A percentile compares a stretch with the other conserved stretches of the same genome.
phyloP scores from a whole-genome alignment of 805 yeast species.

The Kodamaea hsintzibuensis region DNA sequence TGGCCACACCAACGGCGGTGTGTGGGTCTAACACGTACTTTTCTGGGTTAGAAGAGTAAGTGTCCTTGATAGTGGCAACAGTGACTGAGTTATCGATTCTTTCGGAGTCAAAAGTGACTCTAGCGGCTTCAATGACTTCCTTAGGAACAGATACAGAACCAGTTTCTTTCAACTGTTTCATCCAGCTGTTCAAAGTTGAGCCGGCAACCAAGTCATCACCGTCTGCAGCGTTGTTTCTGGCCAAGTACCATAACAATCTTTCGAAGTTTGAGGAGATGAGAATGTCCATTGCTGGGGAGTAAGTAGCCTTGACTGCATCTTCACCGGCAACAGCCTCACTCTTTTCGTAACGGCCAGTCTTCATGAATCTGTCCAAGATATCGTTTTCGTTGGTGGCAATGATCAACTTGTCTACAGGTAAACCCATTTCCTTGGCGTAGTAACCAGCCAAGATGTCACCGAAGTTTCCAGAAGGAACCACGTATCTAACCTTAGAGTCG shows the following conservation, averaged over 20 bases:
- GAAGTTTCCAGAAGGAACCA: conserved; percentile 97
- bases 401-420: conserved; percentile 81
- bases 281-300: conserved; percentile 99
- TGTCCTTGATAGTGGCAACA: conserved; percentile 68
- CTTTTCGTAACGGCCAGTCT: conserved; percentile 83
- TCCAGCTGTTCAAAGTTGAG: conserved; percentile 67
- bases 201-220: conserved; percentile 70
- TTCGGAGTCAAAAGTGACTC: conserved; percentile 70
- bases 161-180: conserved; percentile 68
- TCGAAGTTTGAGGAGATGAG: conserved; percentile 94
- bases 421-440: conserved; percentile 92
- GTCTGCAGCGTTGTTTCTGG: conserved; percentile 64
- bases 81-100: conserved; percentile 81
- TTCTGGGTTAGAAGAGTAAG: conserved; percentile 59
- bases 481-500: conserved; percentile 59
- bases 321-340: conserved; percentile 41
- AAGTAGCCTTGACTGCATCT: conserved; percentile 71
- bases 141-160: conserved; percentile 77
- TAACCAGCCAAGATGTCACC: conserved; percentile 98
- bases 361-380: conserved; percentile 88
- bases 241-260: conserved; percentile 92
- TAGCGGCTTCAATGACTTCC: conserved; percentile 65
- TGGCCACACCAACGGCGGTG: conserved; percentile 89
- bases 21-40: conserved; percentile 94
- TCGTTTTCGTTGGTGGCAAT: conserved; percentile 97